A percentile compares a stretch with the other conserved stretches of the same genome.
These are phyloP conservation scores for Phytophthora chlamydospora DNA, from an alignment of 352 stramenopile species.

Conservation along the genomic window DNA sequence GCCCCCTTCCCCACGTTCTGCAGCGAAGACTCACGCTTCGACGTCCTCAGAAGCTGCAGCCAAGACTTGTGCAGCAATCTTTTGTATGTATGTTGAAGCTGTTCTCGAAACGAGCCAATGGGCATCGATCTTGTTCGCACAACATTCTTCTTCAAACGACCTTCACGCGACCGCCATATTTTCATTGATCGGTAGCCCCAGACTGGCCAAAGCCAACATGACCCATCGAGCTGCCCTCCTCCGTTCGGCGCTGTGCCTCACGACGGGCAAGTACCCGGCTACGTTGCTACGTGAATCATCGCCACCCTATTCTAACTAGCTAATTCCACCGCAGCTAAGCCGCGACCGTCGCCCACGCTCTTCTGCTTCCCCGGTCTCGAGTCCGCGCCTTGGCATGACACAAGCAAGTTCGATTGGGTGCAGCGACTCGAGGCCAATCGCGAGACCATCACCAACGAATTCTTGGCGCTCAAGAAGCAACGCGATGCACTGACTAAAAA, in stretches of 20 bases:
- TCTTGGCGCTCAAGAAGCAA: constrained; percentile 48
- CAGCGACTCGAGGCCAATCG: constrained; percentile 62
- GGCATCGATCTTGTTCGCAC: constrained; percentile 5
- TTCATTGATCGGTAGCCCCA: too few relatives aligned
- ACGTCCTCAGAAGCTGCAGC: too few relatives aligned
- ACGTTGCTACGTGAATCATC: too few relatives aligned
- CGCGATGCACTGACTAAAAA: constrained; percentile 28
- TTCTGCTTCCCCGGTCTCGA: constrained; percentile 82
- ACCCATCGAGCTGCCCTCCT: constrained; percentile 65
- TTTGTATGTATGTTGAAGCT: constrained; percentile 21
- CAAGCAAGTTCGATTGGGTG: constrained; percentile 62
- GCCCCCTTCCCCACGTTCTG: too few relatives aligned
- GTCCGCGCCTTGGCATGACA: constrained; percentile 66
- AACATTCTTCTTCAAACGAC: background rate
- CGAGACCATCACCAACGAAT: constrained; percentile 68
- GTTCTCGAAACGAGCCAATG: constrained; percentile 8
- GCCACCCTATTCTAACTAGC: constrained; percentile 1
- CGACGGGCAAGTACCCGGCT: constrained; percentile 58
- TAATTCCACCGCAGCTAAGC: constrained; percentile 49
- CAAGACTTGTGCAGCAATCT: background rate
- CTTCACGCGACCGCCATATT: constrained; percentile 5
- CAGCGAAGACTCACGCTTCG: too few relatives aligned
- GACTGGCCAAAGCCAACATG: constrained; percentile 25
- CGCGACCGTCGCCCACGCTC: constrained; percentile 76
- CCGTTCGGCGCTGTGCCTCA: constrained; percentile 79